phyloP scores from a whole-genome alignment of 1,284 basidiomycete genomes.

The Vanrija pseudolonga region DNA sequence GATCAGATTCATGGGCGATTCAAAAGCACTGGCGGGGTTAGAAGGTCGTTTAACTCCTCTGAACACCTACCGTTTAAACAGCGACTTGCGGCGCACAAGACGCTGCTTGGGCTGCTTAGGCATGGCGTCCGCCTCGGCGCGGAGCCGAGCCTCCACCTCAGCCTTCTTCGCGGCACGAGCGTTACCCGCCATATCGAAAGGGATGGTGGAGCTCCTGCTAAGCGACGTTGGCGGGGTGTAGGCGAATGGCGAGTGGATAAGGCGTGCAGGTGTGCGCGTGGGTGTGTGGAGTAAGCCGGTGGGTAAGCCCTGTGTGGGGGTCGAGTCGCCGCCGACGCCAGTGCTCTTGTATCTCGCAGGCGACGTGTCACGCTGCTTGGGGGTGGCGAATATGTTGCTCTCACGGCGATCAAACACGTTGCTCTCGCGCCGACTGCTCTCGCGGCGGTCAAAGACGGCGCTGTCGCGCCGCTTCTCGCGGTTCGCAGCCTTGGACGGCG shows the following conservation, averaged over 20 bases:
- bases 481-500: not conserved
- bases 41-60: not conserved
- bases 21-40: constrained; percentile 20
- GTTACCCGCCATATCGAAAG: constrained; percentile 47
- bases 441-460: not conserved
- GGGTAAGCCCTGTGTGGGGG: not conserved
- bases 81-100: constrained; percentile 33
- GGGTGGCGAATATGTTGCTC: constrained; percentile 11
- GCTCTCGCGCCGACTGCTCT: not conserved
- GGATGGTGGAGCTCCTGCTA: constrained; percentile 32
- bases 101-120: constrained; percentile 22
- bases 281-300: not conserved
- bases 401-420: not conserved
- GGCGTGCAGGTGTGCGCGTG: constrained; percentile 11
- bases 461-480: not conserved
- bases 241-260: constrained; percentile 35
- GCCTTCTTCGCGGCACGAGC: constrained; percentile 7
- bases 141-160: not conserved
- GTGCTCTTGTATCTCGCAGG: not conserved
- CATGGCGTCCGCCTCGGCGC: not conserved
- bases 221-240: constrained; percentile 32
- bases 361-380: not conserved
- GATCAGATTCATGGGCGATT: constrained; percentile 22
- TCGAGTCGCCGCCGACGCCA: not conserved
- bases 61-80: constrained; percentile 34